Evolutionary conservation across 73 alveolate genomes (phyloP).

Genomic region (Tetrahymena thermophila): DNA sequence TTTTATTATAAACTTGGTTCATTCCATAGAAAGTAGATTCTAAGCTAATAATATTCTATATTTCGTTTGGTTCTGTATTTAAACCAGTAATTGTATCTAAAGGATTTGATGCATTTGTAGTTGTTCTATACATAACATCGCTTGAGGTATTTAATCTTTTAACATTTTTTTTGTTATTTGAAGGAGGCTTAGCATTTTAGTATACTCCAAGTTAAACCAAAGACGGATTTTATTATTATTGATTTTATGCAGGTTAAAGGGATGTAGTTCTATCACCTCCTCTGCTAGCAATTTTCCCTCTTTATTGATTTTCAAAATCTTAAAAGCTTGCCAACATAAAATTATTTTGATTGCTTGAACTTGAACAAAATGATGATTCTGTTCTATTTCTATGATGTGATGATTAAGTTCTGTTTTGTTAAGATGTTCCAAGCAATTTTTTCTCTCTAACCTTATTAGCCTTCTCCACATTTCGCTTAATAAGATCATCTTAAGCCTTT

Average conservation of each 20-base stretch:
- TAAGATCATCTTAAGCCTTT: not conserved
- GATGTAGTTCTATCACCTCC: not conserved
- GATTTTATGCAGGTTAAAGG: not conserved
- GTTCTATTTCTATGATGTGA: not conserved
- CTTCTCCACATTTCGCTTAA: not conserved
- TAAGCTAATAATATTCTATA: not conserved
- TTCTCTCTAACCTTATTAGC: not conserved
- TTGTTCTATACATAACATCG: not conserved
- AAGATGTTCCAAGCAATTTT: not conserved
- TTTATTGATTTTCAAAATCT: not conserved
- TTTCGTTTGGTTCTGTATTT: not conserved
- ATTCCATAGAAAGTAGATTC: not conserved
- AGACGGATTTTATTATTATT: not conserved
- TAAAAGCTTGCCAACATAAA: not conserved
- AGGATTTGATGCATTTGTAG: not conserved
- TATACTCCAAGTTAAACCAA: not conserved
- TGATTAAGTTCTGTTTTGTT: not conserved
- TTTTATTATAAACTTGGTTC: not conserved
- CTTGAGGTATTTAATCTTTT: not conserved
- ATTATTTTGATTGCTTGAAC: not conserved
- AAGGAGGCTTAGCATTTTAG: not conserved
- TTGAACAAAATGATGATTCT: not conserved
- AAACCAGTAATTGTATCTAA: not conserved
- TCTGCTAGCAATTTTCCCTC: not conserved
- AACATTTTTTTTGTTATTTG: not conserved